phyloP scores from a whole-genome alignment of 2,329 filamentous ascomycete genomes.

The Endothia cerciana region DNA sequence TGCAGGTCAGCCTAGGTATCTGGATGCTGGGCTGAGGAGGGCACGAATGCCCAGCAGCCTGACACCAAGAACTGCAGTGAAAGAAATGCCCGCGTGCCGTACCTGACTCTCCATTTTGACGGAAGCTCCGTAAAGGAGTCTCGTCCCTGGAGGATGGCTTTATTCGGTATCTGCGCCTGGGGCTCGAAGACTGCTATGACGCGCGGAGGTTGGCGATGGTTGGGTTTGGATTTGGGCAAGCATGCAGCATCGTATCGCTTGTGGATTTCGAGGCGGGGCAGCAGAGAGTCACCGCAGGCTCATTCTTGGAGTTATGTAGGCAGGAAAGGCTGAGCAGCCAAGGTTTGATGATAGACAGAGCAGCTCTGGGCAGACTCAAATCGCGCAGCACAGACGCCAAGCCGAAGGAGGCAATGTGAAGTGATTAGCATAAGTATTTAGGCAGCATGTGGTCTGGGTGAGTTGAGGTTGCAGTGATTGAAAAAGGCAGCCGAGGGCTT shows the following conservation, averaged over 20 bases:
- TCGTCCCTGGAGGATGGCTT: constrained; percentile 20
- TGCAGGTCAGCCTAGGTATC: constrained; percentile 10
- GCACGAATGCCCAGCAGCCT: constrained; percentile 6
- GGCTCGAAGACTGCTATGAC: constrained; percentile 36
- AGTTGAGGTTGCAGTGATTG: constrained; percentile 4
- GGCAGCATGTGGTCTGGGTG: background rate
- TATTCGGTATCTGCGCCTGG: constrained; percentile 10
- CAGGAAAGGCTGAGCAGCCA: background rate
- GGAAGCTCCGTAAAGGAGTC: constrained; percentile 29
- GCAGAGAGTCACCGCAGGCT: constrained; percentile 24
- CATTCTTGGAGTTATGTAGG: constrained; percentile 18
- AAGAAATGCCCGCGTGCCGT: constrained; percentile 27
- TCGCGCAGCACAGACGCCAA: background rate
- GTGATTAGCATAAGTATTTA: background rate
- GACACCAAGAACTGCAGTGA: constrained; percentile 22
- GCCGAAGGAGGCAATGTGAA: background rate
- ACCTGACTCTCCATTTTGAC: constrained; percentile 39
- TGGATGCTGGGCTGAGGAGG: background rate
- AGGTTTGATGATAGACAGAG: background rate
- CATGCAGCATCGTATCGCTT: constrained; percentile 30
- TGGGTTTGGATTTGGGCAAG: constrained; percentile 26
- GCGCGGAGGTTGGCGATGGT: constrained; percentile 31
- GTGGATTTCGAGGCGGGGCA: constrained; percentile 29
- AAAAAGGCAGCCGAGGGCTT: constrained; percentile 12
- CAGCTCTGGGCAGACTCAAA: background rate